phyloP scores from a whole-genome alignment of 2,329 filamentous ascomycete genomes.

The Penicillium digitatum region DNA sequence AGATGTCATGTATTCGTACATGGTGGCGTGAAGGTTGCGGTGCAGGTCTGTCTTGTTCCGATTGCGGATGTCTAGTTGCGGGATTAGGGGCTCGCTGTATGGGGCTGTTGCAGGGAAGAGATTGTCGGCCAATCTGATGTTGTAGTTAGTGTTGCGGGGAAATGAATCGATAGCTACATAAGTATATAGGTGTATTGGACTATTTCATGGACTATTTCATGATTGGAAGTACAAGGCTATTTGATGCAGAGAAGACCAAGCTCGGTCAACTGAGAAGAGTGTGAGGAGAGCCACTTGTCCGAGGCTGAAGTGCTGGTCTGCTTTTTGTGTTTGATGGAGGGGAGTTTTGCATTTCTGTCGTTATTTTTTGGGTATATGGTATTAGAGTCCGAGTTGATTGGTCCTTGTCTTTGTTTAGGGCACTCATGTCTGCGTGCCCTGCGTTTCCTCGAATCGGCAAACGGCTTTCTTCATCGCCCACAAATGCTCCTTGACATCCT shows the following conservation, averaged over 20 bases:
- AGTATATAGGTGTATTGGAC: background rate
- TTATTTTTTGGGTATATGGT: slow-evolving; percentile 15
- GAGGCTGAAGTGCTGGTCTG: slow-evolving; percentile 18
- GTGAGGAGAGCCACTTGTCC: slow-evolving; percentile 9
- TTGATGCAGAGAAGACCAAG: slow-evolving; percentile 13
- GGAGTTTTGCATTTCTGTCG: slow-evolving; percentile 13
- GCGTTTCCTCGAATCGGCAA: slow-evolving; percentile 12
- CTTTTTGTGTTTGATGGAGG: background rate
- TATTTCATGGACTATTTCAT: background rate
- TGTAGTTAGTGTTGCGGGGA: background rate
- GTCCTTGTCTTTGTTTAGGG: background rate
- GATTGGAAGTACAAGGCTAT: background rate
- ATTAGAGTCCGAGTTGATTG: background rate
- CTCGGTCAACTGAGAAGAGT: slow-evolving; percentile 13
- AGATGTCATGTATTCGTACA: slow-evolving; percentile 59
- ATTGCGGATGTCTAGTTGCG: slow-evolving; percentile 42
- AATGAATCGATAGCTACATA: background rate
- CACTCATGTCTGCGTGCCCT: background rate
- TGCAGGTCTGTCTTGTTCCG: slow-evolving; percentile 63
- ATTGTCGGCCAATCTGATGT: slow-evolving; percentile 17
- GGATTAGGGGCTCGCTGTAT: slow-evolving; percentile 44
- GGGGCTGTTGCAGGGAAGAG: slow-evolving; percentile 31
- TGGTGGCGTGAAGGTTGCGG: slow-evolving; percentile 52
- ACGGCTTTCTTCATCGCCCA: slow-evolving; percentile 27
- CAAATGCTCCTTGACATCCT: slow-evolving; percentile 34